Evolutionary conservation across 768 basidiomycete genomes (phyloP).

Genomic region (Coprinellus micaceus): DNA sequence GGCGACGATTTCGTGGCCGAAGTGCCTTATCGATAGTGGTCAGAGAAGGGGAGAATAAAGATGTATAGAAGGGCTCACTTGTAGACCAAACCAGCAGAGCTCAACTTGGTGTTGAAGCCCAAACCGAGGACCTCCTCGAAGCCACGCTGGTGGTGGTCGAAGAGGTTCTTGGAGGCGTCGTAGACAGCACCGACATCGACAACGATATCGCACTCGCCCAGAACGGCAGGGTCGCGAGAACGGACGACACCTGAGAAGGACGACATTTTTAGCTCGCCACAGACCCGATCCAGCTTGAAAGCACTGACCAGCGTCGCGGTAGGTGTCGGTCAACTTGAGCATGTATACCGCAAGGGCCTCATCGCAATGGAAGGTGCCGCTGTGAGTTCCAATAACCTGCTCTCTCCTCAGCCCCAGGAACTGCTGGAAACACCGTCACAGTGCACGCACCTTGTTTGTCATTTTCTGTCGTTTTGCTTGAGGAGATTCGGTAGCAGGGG

Average conservation of each 20-base stretch:
- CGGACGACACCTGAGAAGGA: conserved; percentile 57
- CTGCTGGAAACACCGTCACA: not conserved
- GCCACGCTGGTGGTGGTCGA: conserved; percentile 95
- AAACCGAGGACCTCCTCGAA: conserved; percentile 88
- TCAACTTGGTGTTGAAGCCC: conserved; percentile 85
- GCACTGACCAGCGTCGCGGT: conserved; percentile 67
- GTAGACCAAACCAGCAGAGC: conserved; percentile 91
- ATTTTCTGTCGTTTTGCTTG: conserved; percentile 40
- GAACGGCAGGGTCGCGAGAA: conserved; percentile 63
- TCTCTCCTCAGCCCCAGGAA: conserved; percentile 4
- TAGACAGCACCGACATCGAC: conserved; percentile 96
- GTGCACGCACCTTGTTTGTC: conserved; percentile 25
- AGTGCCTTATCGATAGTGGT: conserved; percentile 55
- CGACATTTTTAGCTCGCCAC: no score
- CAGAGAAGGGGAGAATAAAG: not conserved
- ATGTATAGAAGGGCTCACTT: conserved; percentile 54
- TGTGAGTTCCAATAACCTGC: conserved; percentile 89
- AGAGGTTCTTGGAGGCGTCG: conserved; percentile 71
- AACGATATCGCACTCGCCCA: conserved; percentile 86
- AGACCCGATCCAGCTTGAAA: no score
- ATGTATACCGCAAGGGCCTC: conserved; percentile 94
- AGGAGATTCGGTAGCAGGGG: conserved; percentile 21
- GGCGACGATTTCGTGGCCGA: conserved; percentile 82
- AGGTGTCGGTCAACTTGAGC: conserved; percentile 71
- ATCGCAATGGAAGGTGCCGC: conserved; percentile 95